phyloP scores from a whole-genome alignment of 495 filamentous ascomycete genomes.

The Neurospora tetrasperma region DNA sequence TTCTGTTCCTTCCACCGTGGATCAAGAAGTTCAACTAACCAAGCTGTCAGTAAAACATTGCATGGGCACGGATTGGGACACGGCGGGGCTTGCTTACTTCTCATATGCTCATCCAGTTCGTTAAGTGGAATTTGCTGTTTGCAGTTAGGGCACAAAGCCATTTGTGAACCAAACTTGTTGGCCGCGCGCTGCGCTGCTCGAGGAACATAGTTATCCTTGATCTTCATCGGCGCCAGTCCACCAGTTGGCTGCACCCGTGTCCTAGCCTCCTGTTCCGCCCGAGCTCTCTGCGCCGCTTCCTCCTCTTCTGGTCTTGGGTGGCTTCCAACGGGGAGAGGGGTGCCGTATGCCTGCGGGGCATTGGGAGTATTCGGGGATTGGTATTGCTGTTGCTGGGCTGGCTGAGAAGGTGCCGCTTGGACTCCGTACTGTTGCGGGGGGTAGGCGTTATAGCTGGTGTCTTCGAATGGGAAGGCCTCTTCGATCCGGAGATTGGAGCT shows the following conservation, averaged over 20 bases:
- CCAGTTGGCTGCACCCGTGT: constrained; percentile 17
- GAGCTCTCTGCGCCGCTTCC: constrained; percentile 58
- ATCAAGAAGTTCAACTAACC: constrained; percentile 65
- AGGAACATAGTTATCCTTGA: constrained; percentile 85
- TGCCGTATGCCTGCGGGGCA: constrained; percentile 25
- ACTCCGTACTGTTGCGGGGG: constrained; percentile 20
- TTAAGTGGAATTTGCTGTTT: constrained; percentile 74
- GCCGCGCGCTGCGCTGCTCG: constrained; percentile 63
- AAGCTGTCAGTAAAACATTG: constrained; percentile 1
- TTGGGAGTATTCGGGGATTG: constrained; percentile 25
- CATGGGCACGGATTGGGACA: constrained; percentile 4
- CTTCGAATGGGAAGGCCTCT: constrained; percentile 84
- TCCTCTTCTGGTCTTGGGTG: constrained; percentile 39
- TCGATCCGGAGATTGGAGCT: constrained; percentile 76
- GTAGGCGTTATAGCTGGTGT: constrained; percentile 32
- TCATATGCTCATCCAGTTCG: constrained; percentile 90
- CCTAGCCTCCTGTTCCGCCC: constrained; percentile 68
- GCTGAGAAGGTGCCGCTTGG: constrained; percentile 20
- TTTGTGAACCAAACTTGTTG: constrained; percentile 51
- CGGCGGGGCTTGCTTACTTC: constrained; percentile 42
- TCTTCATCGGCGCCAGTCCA: constrained; percentile 70
- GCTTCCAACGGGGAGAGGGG: constrained; percentile 16
- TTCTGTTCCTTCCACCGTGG: constrained; percentile 94
- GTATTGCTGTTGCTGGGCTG: constrained; percentile 23
- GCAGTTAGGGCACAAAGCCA: constrained; percentile 88